phyloP scores from a whole-genome alignment of 1,284 basidiomycete species.

The Agaricales sp. region DNA sequence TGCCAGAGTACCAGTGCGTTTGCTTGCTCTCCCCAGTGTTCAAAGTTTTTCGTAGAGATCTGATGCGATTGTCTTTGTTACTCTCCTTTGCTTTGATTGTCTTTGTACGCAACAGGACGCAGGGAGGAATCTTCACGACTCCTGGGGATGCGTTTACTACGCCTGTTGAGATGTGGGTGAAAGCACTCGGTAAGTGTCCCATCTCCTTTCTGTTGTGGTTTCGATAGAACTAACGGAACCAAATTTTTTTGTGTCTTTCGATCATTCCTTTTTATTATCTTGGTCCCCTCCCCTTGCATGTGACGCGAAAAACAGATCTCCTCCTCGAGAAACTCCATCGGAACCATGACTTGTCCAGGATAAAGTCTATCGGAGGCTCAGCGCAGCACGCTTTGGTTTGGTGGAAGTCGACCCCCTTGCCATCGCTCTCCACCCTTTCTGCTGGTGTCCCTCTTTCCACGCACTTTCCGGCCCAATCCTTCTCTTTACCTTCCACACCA shows the following conservation, averaged over 20 bases:
- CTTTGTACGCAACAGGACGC: constrained; percentile 39
- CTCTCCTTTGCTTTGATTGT: constrained; percentile 1
- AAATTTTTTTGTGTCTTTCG: constrained; percentile 21
- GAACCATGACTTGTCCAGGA: constrained; percentile 54
- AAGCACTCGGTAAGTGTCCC: constrained; percentile 56
- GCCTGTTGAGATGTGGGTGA: constrained; percentile 80
- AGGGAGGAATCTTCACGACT: constrained; percentile 75
- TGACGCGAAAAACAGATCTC: constrained; percentile 34
- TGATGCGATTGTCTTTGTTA: constrained; percentile 5
- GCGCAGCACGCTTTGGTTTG: constrained; percentile 67
- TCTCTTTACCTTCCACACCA: constrained; percentile 67
- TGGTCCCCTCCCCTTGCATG: constrained; percentile 9
- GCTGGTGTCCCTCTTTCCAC: constrained; percentile 51
- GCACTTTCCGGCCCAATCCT: constrained; percentile 56
- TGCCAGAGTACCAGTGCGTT: constrained; percentile 71
- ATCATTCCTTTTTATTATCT: constrained; percentile 24
- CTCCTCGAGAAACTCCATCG: constrained; percentile 64
- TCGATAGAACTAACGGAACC: constrained; percentile 21
- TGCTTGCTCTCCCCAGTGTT: constrained; percentile 8
- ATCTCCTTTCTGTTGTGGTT: constrained; percentile 21
- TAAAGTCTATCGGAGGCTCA: constrained; percentile 59
- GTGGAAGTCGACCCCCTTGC: constrained; percentile 66
- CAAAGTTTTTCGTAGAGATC: constrained; percentile 3
- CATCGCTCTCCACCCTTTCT: constrained; percentile 56
- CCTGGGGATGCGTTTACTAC: constrained; percentile 77